Conservation (phyloP, 192 early-diverging fungal species). For the Gaertneriomyces sp. region DNA sequence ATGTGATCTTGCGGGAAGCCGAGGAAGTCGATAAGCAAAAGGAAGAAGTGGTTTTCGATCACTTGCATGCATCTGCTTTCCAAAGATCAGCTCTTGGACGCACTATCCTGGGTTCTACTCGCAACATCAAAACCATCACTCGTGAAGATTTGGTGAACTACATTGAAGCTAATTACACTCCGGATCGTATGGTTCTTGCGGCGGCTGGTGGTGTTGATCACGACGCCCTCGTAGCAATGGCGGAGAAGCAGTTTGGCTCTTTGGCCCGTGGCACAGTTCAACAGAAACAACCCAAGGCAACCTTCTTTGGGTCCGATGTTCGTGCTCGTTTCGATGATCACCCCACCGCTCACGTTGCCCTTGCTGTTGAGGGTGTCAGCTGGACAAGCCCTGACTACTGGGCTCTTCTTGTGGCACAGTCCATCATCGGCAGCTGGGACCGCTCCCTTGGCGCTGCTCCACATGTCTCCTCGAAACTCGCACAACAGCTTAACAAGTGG, state of each 20-base stretch:
- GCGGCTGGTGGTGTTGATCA: slow-evolving; percentile 89
- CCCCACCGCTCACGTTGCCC: slow-evolving; percentile 91
- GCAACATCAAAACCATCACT: slow-evolving; percentile 88
- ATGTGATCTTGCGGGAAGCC: slow-evolving; percentile 94
- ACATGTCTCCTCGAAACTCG: slow-evolving; percentile 82
- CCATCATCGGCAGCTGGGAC: slow-evolving; percentile 97
- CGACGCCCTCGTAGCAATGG: slow-evolving; percentile 86
- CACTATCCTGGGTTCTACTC: slow-evolving; percentile 91
- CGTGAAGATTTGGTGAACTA: slow-evolving; percentile 84
- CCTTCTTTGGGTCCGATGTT: slow-evolving; percentile 88
- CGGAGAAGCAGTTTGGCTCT: slow-evolving; percentile 86
- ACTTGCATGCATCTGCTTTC: slow-evolving; percentile 94
- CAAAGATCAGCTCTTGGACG: slow-evolving; percentile 81
- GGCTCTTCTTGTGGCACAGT: slow-evolving; percentile 89
- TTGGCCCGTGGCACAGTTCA: slow-evolving; percentile 51
- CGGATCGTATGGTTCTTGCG: slow-evolving; percentile 94
- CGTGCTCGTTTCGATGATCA: slow-evolving; percentile 85
- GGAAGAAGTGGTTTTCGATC: slow-evolving; percentile 99
- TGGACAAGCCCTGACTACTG: slow-evolving; percentile 96
- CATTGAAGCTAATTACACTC: slow-evolving; percentile 91
- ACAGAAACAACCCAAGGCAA: slow-evolving; percentile 54
- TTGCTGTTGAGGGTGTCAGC: slow-evolving; percentile 93
- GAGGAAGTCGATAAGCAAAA: slow-evolving; percentile 84
- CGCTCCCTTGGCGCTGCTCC: slow-evolving; percentile 84
- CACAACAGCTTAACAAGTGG: slow-evolving; percentile 75